Evolutionary conservation across 2,329 filamentous ascomycete species (phyloP).

Genomic region (Aspergillus pseudoviridinutans): DNA sequence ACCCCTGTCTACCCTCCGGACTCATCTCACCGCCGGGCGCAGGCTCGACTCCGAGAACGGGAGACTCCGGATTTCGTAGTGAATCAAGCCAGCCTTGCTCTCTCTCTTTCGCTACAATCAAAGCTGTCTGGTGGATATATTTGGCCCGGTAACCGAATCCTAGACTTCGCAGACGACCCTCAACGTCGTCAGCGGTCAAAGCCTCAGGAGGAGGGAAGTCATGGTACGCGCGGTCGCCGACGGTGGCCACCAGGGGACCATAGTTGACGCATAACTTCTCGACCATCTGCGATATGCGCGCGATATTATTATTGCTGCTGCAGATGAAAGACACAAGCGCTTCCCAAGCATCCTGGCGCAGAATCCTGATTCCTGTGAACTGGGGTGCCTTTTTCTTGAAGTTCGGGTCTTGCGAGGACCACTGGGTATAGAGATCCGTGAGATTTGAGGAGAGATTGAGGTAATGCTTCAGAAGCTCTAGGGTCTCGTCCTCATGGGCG

Average conservation of each 20-base stretch:
- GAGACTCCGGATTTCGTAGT: slow-evolving; percentile 72
- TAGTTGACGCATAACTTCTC: slow-evolving; percentile 87
- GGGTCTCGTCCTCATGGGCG: slow-evolving; percentile 62
- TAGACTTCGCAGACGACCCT: slow-evolving; percentile 71
- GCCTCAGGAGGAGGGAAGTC: slow-evolving; percentile 78
- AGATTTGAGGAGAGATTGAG: slow-evolving; percentile 81
- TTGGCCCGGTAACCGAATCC: slow-evolving; percentile 94
- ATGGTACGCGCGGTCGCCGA: slow-evolving; percentile 71
- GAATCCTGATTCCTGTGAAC: slow-evolving; percentile 86
- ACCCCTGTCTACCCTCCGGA: slow-evolving; percentile 58
- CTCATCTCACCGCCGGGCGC: slow-evolving; percentile 46
- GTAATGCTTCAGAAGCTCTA: slow-evolving; percentile 73
- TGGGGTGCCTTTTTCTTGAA: slow-evolving; percentile 82
- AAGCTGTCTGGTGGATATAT: slow-evolving; percentile 84
- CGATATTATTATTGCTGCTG: slow-evolving; percentile 98
- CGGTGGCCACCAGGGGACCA: slow-evolving; percentile 67
- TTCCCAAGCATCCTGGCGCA: slow-evolving; percentile 96
- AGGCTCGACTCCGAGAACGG: slow-evolving; percentile 51
- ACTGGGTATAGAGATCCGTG: slow-evolving; percentile 72
- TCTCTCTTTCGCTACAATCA: slow-evolving; percentile 64
- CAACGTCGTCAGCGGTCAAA: slow-evolving; percentile 70
- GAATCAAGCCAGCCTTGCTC: slow-evolving; percentile 71
- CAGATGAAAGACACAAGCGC: slow-evolving; percentile 92
- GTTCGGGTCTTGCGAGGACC: slow-evolving; percentile 80
- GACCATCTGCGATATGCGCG: slow-evolving; percentile 93